Percentiles rank a stretch among this genome's conserved stretches.
Conservation (phyloP, 306 rosid species). For the Pyrus pyrifolia region DNA sequence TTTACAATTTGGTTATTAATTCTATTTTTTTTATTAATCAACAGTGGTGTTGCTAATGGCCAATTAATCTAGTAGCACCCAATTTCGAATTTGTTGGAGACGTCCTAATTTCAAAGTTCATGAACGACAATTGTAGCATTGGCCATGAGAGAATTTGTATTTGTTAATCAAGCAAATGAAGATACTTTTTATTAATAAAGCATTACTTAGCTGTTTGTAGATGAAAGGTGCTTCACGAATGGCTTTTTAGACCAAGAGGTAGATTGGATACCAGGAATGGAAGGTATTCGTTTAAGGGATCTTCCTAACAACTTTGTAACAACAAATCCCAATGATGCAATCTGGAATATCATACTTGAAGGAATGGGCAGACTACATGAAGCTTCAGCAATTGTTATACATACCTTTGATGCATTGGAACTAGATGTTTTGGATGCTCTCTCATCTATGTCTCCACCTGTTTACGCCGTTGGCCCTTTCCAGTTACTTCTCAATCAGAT, state of each 20-base stretch:
- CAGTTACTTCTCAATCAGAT: background rate
- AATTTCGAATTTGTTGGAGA: no score
- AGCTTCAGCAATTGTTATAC: background rate
- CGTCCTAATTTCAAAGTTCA: no score
- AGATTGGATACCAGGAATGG: background rate
- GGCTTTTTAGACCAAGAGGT: background rate
- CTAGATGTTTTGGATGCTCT: background rate
- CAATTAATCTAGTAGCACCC: no score
- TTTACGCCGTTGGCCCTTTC: background rate
- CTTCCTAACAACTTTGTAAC: background rate
- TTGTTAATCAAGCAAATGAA: background rate
- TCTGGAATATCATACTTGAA: background rate
- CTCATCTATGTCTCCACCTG: background rate
- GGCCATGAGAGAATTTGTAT: background rate
- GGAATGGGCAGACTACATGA: background rate
- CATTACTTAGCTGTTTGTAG: background rate
- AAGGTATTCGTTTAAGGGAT: background rate
- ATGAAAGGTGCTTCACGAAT: background rate
- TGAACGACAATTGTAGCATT: no score
- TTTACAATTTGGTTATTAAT: no score
- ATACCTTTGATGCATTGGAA: slow-evolving; percentile 5
- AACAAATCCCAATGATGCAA: background rate
- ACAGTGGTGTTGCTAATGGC: no score
- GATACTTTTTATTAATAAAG: background rate
- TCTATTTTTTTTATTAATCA: no score